Conservation (phyloP, 2,329 filamentous ascomycete species). For the Phialophora verrucosa region DNA sequence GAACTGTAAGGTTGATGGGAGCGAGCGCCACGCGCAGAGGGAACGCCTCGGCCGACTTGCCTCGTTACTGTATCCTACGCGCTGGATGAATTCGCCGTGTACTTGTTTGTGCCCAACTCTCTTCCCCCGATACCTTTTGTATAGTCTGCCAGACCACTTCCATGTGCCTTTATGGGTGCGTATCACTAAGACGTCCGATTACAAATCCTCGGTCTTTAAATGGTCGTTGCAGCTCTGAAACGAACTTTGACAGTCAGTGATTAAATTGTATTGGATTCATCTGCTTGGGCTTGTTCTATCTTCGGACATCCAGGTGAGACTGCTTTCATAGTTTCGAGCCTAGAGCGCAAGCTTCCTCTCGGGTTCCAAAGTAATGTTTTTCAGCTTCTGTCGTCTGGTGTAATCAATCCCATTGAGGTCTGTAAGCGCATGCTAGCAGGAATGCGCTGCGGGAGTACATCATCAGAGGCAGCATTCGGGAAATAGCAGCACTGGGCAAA, state of each 20-base stretch:
- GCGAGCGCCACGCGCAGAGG: neutral
- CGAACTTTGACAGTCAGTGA: neutral
- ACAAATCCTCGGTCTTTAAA: neutral
- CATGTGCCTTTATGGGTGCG: neutral
- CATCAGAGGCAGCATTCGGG: neutral
- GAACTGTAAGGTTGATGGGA: neutral
- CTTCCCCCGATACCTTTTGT: neutral
- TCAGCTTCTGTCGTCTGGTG: neutral
- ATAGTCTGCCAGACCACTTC: neutral
- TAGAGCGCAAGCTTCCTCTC: neutral
- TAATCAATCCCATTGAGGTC: neutral
- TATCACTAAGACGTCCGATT: neutral
- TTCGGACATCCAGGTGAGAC: neutral
- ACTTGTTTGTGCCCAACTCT: neutral
- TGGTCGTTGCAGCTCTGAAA: neutral
- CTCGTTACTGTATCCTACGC: neutral
- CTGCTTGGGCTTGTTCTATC: neutral
- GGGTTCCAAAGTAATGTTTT: neutral
- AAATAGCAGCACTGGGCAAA: neutral
- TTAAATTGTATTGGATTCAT: neutral
- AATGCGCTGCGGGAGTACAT: neutral
- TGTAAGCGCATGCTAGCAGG: neutral
- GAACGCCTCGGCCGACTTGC: constrained; percentile 6
- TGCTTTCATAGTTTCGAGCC: neutral
- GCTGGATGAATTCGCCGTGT: neutral